Percentiles rank a stretch among this genome's conserved stretches.
phyloP scores from a whole-genome alignment of 805 yeast genomes.

The Kazachstania bromeliacearum region DNA sequence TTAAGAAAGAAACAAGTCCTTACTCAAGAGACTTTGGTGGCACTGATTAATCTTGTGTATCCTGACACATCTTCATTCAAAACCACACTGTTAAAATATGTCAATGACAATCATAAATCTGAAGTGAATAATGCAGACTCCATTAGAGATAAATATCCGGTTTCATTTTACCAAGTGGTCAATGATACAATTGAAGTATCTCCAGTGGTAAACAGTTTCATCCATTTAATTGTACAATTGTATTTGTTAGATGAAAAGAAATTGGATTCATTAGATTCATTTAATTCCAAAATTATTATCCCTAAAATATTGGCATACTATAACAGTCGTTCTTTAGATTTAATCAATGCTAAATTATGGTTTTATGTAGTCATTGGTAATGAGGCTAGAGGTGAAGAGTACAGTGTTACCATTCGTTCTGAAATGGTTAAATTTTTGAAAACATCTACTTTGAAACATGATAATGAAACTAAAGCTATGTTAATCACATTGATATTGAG shows the following conservation, averaged over 20 bases:
- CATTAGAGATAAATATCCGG: slow-evolving; percentile 25
- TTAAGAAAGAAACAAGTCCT: slow-evolving; percentile 50
- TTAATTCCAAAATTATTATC: slow-evolving; percentile 44
- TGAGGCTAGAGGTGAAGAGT: slow-evolving; percentile 40
- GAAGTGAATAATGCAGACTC: slow-evolving; percentile 30
- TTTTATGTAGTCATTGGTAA: slow-evolving; percentile 74
- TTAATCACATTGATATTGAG: slow-evolving; percentile 79
- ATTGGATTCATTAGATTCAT: slow-evolving; percentile 38
- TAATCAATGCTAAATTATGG: slow-evolving; percentile 86
- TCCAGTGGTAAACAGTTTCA: slow-evolving; percentile 74
- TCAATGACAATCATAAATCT: slow-evolving; percentile 30
- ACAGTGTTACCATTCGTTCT: slow-evolving; percentile 39
- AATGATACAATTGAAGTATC: slow-evolving; percentile 34
- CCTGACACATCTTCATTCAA: slow-evolving; percentile 40
- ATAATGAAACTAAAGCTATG: slow-evolving; percentile 82
- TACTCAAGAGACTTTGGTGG: slow-evolving; percentile 43
- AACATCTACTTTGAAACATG: slow-evolving; percentile 86
- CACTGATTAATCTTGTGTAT: slow-evolving; percentile 47
- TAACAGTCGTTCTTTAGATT: slow-evolving; percentile 77
- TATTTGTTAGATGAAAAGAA: slow-evolving; percentile 57
- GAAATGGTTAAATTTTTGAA: slow-evolving; percentile 66
- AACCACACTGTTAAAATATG: slow-evolving; percentile 33
- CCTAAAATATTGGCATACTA: slow-evolving; percentile 44
- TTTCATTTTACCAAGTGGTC: slow-evolving; percentile 24
- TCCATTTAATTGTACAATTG: slow-evolving; percentile 71